Percentiles rank a stretch among this genome's conserved stretches.
Evolutionary conservation across 2,329 filamentous ascomycete genomes (phyloP).

Genomic region (Ophiostoma angusticollis): DNA sequence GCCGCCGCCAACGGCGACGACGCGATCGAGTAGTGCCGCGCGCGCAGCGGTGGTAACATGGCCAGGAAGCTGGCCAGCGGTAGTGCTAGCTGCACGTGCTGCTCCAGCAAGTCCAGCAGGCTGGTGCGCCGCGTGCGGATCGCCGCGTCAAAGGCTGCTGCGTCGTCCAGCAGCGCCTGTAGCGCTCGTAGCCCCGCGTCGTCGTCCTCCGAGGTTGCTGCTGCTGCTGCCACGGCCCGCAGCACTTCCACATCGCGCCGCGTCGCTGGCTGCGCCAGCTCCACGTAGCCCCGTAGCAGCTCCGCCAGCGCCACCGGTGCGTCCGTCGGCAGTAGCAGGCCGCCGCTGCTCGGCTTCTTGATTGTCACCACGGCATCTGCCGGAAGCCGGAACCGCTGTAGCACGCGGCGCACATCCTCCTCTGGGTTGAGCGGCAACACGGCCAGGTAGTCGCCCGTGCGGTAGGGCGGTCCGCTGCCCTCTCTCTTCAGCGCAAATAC

Average conservation of each 20-base stretch:
- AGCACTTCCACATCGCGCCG: conserved; percentile 28
- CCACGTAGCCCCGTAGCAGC: conserved; percentile 56
- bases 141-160: not conserved
- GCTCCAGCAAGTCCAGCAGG: conserved; percentile 49
- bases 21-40: conserved; percentile 47
- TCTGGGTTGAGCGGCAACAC: conserved; percentile 57
- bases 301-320: conserved; percentile 47
- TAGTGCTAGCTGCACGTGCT: conserved; percentile 37
- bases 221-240: conserved; percentile 28
- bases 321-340: conserved; percentile 40
- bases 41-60: conserved; percentile 50
- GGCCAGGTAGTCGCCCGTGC: conserved; percentile 63
- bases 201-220: conserved; percentile 10
- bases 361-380: conserved; percentile 57
- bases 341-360: conserved; percentile 30
- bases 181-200: conserved; percentile 1
- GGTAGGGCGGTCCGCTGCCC: conserved; percentile 54
- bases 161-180: conserved; percentile 1
- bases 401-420: conserved; percentile 46
- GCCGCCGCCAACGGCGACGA: conserved; percentile 55
- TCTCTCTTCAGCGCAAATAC: conserved; percentile 54
- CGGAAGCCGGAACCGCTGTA: conserved; percentile 50
- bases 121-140: conserved; percentile 5
- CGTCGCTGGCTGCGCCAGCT: conserved; percentile 57
- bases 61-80: conserved; percentile 47